Percentiles rank a stretch among this genome's conserved stretches.
Evolutionary conservation across 2,329 filamentous ascomycete species (phyloP).

Genomic region (Daldinia sp.): DNA sequence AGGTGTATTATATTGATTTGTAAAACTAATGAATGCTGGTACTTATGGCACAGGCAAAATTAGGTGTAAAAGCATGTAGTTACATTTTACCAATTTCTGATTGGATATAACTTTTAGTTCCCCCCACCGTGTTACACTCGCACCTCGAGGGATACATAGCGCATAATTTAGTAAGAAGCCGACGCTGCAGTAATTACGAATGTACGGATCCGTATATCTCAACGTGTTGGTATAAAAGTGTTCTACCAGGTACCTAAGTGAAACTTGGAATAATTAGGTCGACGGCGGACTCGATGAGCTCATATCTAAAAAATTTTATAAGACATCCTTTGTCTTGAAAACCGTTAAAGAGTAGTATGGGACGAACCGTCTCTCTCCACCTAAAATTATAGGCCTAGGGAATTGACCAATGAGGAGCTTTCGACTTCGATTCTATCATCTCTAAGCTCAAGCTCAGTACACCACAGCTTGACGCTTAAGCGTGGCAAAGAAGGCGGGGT

Average conservation of each 20-base stretch:
- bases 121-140: no score
- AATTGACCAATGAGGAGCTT: constrained; percentile 37
- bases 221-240: not conserved
- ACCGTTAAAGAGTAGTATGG: constrained; percentile 8
- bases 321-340: constrained; percentile 7
- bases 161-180: constrained; percentile 13
- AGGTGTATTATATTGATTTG: no score
- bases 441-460: constrained; percentile 5
- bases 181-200: not conserved
- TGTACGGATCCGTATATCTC: not conserved
- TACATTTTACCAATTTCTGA: no score
- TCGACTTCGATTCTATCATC: not conserved
- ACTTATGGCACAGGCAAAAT: no score
- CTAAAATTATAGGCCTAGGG: constrained; percentile 12
- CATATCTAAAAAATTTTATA: not conserved
- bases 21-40: no score
- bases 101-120: no score
- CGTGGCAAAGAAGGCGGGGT: constrained; percentile 30
- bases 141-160: no score
- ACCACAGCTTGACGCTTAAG: not conserved
- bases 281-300: constrained; percentile 9
- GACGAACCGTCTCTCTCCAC: constrained; percentile 35
- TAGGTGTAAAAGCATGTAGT: no score
- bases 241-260: not conserved
- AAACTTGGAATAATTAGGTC: constrained; percentile 11